Evolutionary conservation across 1,284 basidiomycete species (phyloP).

Genomic region (Ganoderma sp.): DNA sequence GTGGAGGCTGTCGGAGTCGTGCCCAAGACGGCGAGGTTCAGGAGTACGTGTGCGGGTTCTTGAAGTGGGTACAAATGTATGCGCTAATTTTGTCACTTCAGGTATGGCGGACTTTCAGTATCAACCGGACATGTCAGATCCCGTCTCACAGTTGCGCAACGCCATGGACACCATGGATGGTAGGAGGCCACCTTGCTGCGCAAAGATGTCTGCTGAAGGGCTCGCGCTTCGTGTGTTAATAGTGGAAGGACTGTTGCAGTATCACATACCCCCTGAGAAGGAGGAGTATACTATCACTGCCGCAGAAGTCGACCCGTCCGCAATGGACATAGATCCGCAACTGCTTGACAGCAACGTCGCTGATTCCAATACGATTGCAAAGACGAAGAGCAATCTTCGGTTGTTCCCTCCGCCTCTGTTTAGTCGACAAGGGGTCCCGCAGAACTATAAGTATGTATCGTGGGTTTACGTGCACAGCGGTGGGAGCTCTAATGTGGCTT

Average conservation of each 20-base stretch:
- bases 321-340: constrained; percentile 47
- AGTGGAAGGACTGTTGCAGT: constrained; percentile 79
- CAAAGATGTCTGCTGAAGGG: neutral
- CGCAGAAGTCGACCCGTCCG: constrained; percentile 34
- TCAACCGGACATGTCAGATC: constrained; percentile 74
- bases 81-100: constrained; percentile 40
- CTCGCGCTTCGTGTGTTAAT: neutral
- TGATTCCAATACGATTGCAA: neutral
- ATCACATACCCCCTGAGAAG: constrained; percentile 68
- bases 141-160: constrained; percentile 67
- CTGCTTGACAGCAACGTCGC: constrained; percentile 27
- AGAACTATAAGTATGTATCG: constrained; percentile 72
- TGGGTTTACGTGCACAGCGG: neutral
- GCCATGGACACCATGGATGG: constrained; percentile 85
- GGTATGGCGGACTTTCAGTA: constrained; percentile 94
- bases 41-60: constrained; percentile 61
- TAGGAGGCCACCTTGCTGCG: constrained; percentile 41
- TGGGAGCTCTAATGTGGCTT: neutral
- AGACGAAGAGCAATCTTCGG: constrained; percentile 59
- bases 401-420: constrained; percentile 86
- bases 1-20: constrained; percentile 79
- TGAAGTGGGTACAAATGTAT: neutral
- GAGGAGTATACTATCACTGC: constrained; percentile 57
- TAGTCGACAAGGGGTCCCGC: constrained; percentile 76
- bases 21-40: constrained; percentile 85